These are phyloP conservation scores for Trichoderma harzianum DNA, from an alignment of 2,329 filamentous ascomycete species.

Conservation along the genomic window DNA sequence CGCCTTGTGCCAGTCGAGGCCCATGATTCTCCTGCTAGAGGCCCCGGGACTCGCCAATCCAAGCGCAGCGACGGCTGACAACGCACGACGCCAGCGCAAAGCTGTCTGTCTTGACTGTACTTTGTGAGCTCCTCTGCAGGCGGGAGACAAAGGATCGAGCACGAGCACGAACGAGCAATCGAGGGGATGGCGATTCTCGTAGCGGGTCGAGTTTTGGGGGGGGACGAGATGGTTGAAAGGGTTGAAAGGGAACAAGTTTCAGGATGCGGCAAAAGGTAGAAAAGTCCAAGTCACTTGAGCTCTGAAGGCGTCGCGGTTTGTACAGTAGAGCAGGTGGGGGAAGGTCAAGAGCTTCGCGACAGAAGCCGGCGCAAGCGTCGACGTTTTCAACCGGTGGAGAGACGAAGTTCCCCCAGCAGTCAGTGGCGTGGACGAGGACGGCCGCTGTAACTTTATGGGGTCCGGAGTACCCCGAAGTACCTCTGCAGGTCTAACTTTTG, in stretches of 20 bases:
- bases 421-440: constrained; percentile 9
- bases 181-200: not conserved
- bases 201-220: not conserved
- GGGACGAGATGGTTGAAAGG: not conserved
- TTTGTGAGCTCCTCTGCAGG: not conserved
- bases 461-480: constrained; percentile 20
- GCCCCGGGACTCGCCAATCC: constrained; percentile 16
- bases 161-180: not conserved
- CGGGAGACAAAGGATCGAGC: not conserved
- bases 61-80: constrained; percentile 16
- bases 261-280: not conserved
- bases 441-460: constrained; percentile 11
- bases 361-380: constrained; percentile 14
- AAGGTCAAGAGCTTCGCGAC: constrained; percentile 8
- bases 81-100: constrained; percentile 17
- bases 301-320: constrained; percentile 6
- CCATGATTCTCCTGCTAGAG: constrained; percentile 29
- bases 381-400: constrained; percentile 19
- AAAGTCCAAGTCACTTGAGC: constrained; percentile 8
- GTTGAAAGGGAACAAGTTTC: not conserved
- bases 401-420: not conserved
- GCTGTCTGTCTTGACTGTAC: not conserved
- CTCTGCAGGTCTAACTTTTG: not conserved
- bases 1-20: constrained; percentile 32
- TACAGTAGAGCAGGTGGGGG: constrained; percentile 11